Percentiles rank a stretch among this genome's conserved stretches.
These are phyloP conservation scores for Xylariaceae sp. DNA, from an alignment of 2,329 filamentous ascomycete genomes.

Conservation along the genomic window DNA sequence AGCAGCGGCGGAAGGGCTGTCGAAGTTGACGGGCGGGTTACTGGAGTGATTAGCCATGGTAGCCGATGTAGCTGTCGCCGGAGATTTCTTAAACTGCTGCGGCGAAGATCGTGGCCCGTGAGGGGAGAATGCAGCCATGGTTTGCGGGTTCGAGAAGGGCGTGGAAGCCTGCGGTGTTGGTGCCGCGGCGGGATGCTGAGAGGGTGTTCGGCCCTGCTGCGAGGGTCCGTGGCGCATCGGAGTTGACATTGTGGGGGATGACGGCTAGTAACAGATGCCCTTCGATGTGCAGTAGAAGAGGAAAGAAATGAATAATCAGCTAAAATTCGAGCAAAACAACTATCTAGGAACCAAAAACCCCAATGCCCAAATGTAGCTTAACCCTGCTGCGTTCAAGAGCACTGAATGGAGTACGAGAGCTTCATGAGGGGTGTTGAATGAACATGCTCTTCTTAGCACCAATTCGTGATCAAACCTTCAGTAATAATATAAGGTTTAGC, in stretches of 20 bases:
- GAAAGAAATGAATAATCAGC: too few relatives aligned
- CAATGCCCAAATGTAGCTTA: not conserved
- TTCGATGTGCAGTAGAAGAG: too few relatives aligned
- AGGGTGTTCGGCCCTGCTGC: constrained; percentile 54
- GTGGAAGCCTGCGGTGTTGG: constrained; percentile 69
- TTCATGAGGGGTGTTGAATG: too few relatives aligned
- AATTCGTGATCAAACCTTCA: not conserved
- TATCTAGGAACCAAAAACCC: not conserved
- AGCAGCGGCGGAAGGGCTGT: constrained; percentile 65
- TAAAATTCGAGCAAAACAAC: too few relatives aligned
- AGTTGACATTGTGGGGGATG: constrained; percentile 35
- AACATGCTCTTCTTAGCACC: not conserved
- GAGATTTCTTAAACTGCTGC: constrained; percentile 66
- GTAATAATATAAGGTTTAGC: not conserved
- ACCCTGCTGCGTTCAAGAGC: not conserved
- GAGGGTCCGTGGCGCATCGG: constrained; percentile 46
- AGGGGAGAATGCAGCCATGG: constrained; percentile 62
- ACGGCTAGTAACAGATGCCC: not conserved
- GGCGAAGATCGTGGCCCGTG: constrained; percentile 61
- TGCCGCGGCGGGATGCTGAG: constrained; percentile 51
- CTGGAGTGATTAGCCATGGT: constrained; percentile 51
- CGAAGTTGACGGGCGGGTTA: constrained; percentile 58
- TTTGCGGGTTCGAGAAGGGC: constrained; percentile 61
- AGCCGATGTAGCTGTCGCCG: constrained; percentile 50
- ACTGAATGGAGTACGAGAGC: not conserved